Evolutionary conservation across 2,329 filamentous ascomycete genomes (phyloP).

Genomic region (Fusarium lyarnte): DNA sequence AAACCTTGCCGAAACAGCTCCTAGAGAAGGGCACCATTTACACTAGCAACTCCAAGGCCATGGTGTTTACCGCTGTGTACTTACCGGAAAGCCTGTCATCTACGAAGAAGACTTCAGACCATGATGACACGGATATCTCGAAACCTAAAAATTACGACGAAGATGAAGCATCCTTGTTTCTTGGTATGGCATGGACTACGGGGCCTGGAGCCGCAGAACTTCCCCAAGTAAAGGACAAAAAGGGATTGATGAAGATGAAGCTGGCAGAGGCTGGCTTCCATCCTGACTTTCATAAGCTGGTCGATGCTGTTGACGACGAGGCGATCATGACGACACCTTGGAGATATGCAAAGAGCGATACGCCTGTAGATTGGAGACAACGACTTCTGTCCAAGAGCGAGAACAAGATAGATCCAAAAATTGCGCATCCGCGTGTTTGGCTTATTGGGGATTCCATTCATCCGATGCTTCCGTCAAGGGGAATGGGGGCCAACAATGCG

Average conservation of each 20-base stretch:
- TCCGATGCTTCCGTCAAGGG: not conserved
- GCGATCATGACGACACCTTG: not conserved
- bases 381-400: fast-evolving
- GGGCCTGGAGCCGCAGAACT: not conserved
- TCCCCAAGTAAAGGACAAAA: not conserved
- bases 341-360: not conserved
- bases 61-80: not conserved
- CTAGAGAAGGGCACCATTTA: not conserved
- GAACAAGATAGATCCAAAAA: fast-evolving
- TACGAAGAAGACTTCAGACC: fast-evolving
- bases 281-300: not conserved
- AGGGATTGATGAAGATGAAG: not conserved
- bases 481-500: not conserved
- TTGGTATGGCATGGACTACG: not conserved
- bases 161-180: not conserved
- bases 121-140: fast-evolving
- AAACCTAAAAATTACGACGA: not conserved
- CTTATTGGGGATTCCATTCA: not conserved
- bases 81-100: not conserved
- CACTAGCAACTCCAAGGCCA: fast-evolving
- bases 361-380: not conserved
- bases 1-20: not conserved
- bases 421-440: not conserved
- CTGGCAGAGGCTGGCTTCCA: not conserved
- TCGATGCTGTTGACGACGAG: not conserved